phyloP scores from a whole-genome alignment of 176 grass and related monocot species.

The Oryza glaberrima region DNA sequence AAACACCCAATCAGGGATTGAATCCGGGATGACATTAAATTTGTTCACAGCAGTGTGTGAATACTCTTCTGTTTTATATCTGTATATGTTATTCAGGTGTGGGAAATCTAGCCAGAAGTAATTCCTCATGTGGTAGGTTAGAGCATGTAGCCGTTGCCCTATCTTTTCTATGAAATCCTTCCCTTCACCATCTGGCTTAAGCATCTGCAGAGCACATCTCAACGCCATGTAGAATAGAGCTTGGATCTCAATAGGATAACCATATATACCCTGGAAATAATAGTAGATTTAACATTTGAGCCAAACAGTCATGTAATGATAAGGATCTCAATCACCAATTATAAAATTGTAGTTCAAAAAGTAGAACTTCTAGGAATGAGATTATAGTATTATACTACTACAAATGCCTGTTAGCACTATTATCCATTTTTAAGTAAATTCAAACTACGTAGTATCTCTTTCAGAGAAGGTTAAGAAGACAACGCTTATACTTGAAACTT shows the following conservation, averaged over 20 bases:
- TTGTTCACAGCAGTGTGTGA: slow-evolving; percentile 98
- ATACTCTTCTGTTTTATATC: slow-evolving; percentile 96
- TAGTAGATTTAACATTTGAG: not conserved
- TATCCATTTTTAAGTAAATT: slow-evolving; percentile 12
- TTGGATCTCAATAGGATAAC: slow-evolving; percentile 97
- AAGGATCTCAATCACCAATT: too few relatives aligned
- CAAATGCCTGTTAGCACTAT: not conserved
- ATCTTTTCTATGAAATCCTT: slow-evolving; percentile 92
- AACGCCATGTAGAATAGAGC: slow-evolving; percentile 96
- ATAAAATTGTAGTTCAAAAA: not conserved
- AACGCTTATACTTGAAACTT: not conserved
- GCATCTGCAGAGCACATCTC: slow-evolving; percentile 72
- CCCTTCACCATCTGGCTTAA: slow-evolving; percentile 83
- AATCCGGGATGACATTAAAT: slow-evolving; percentile 97
- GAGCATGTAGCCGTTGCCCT: slow-evolving; percentile 70
- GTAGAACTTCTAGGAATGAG: not conserved
- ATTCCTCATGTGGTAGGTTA: slow-evolving; percentile 92
- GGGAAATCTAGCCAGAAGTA: slow-evolving; percentile 97
- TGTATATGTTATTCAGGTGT: slow-evolving; percentile 88
- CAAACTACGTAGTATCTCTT: slow-evolving; percentile 15
- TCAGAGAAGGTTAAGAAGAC: slow-evolving; percentile 23
- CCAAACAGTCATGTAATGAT: not conserved
- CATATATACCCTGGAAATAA: slow-evolving; percentile 83
- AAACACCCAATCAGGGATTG: slow-evolving; percentile 94
- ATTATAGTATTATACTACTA: slow-evolving; percentile 10